Evolutionary conservation across 768 basidiomycete species (phyloP), one percentile per base, ranked within the genome.

Genomic region (Leccinum arenicola): DNA sequence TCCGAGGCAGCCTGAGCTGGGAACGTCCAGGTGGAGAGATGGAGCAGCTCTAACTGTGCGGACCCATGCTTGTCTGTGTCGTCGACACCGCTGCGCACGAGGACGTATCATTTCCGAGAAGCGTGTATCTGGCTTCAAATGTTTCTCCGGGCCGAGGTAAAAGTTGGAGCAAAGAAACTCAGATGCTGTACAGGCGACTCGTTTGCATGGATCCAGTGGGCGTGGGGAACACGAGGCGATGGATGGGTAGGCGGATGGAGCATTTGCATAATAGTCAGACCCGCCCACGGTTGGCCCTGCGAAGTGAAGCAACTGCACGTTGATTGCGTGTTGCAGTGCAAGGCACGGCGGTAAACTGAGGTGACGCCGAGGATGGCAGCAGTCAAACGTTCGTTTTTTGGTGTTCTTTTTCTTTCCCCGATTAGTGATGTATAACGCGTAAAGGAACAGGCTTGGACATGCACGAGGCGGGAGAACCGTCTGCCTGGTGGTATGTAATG

Each of bases 211-310:
- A 35, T 35, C 35, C 6, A 35, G 50, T 54, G 33, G 57, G 50
- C 59, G 59, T 64, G 58, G 50, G 6, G 29, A 57, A 70, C 66
- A 66, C 61, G 70, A 72, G 70, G 70, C 43, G 40, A 35, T 10
- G 12, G 17, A n/a, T 40, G 40, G 40, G 40, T 10, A 40, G n/a
- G n/a, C 40, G 40, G 40, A n/a, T n/a, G 40, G 40, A 43, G 40
- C 8, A n/a, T 43, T 43, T n/a, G 40, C 8, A n/a, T 43, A n/a
- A 43, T n/a, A 43, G 40, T n/a, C 4, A n/a, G 17, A n/a, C 40
- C 38, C 17, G 38, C 40, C 38, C 38, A 17, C 17, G 38, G 38
- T 40, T 40, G 38, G 8, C 19, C 35, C 25, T 5, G 21, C 40
- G 54, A n/a, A 43, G n/a, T 43, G 40, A 43, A 40, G 35, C 4